phyloP scores from a whole-genome alignment of 257 asterid genomes.

The Henckelia pumila region DNA sequence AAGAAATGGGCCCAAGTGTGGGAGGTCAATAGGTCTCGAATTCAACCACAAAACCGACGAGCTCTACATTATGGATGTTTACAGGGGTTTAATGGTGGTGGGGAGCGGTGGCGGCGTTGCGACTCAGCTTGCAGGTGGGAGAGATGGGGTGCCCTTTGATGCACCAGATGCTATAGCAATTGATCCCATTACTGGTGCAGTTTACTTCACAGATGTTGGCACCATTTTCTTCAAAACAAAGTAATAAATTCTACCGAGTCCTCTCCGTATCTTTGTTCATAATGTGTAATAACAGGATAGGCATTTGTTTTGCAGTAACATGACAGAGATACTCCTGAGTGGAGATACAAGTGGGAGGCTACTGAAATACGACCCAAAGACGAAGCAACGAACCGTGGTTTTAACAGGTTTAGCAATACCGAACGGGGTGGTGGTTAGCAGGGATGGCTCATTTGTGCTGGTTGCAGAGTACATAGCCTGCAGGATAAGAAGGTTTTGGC shows the following conservation, averaged over 20 bases:
- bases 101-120: conserved; percentile 48
- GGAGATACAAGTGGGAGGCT: conserved; percentile 42
- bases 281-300: neutral
- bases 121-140: conserved; percentile 22
- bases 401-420: conserved; percentile 39
- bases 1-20: conserved; percentile 31
- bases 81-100: conserved; percentile 47
- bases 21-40: conserved; percentile 43
- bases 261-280: neutral
- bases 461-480: conserved; percentile 35
- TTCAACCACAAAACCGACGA: conserved; percentile 38
- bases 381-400: conserved; percentile 26
- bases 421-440: conserved; percentile 41
- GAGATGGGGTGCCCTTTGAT: conserved; percentile 33
- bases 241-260: conserved; percentile 16
- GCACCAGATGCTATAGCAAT: conserved; percentile 43
- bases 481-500: conserved; percentile 39
- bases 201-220: conserved; percentile 52
- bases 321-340: conserved; percentile 33
- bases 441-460: conserved; percentile 33
- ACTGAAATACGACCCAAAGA: conserved; percentile 38
- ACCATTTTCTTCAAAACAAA: conserved; percentile 27
- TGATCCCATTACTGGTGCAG: conserved; percentile 37
- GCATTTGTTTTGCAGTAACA: conserved; percentile 27
- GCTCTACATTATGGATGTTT: conserved; percentile 42